Conservation (phyloP, 148 eudicot species). For the Agrostemma githago region DNA sequence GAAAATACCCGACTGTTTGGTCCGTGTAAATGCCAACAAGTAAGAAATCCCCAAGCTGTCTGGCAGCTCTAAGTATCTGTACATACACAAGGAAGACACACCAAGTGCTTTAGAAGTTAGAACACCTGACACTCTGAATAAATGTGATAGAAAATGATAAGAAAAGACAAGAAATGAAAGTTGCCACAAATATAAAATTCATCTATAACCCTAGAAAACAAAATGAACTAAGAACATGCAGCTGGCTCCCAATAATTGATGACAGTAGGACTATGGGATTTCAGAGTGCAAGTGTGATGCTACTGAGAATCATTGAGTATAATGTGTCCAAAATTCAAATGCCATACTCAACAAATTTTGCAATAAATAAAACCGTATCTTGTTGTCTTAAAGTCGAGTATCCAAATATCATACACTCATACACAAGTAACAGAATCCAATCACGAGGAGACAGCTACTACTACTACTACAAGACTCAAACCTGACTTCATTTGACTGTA, state of each 20-base stretch:
- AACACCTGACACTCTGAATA: neutral
- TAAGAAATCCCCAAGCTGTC: constrained; percentile 90
- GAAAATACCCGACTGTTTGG: constrained; percentile 69
- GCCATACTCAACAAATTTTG: neutral
- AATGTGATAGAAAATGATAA: neutral
- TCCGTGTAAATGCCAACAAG: constrained; percentile 86
- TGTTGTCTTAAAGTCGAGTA: too few species aligned
- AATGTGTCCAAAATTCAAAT: neutral
- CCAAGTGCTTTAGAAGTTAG: constrained; percentile 12
- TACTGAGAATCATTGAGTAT: neutral
- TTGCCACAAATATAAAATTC: constrained; percentile 1
- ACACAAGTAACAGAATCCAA: too few species aligned
- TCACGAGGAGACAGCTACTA: neutral
- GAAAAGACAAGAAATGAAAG: constrained; percentile 15
- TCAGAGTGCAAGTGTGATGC: neutral
- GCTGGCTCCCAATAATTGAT: constrained; percentile 17
- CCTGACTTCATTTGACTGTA: neutral
- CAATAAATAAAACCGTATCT: too few species aligned
- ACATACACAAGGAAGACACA: constrained; percentile 16
- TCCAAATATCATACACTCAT: too few species aligned
- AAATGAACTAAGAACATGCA: constrained; percentile 16
- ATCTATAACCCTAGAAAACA: neutral
- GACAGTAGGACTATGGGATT: neutral
- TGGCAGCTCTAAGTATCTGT: constrained; percentile 79
- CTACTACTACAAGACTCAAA: neutral